Evolutionary conservation across 148 eudicot genomes (phyloP), one percentile per base, ranked within the genome.

Genomic region (Silene latifolia): DNA sequence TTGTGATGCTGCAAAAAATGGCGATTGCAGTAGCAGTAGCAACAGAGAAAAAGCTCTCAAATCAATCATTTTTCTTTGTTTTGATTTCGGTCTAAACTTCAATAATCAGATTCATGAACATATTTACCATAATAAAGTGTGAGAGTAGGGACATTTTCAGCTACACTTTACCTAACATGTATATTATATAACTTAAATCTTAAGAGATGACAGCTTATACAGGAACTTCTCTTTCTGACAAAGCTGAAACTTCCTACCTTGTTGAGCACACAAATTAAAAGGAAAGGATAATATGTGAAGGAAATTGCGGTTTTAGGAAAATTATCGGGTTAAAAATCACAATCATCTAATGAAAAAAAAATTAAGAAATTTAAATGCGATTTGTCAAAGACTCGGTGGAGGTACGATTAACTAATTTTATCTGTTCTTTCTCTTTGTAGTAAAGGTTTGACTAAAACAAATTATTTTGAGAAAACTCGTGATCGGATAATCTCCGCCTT

Each of bases 1-100:
- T 11, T 24, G 48, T 25, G 62, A 54, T 27, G 82, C 51, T 39
- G 48, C 67, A 42, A 27, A 39, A 19, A 57, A 57, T 54, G 76
- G 62, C 4, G 67, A 42, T 18, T 63, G 61, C 32, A 63, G 74
- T 42, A 42, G 71, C 54, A 42, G 20, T 75, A 54, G 69, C 3
- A 64, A 44, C 23, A 75, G 53, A 32, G 29, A 35, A 71, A 75
- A 25, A 20, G 13, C 21, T 35, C 44, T 64, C 35, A 47, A 20
- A 14, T 4, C 44, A 23, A 51, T 71, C 67, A 63, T 75, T 18
- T 27, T 74, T 9, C 14, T 44, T 6, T 27, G 29, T 27, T n/a
- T n/a, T n/a, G n/a, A n/a, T n/a, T n/a, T n/a, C n/a, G n/a, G 29
- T 27, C 29, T 27, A 27, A 27, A 27, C 29, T 27, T 27, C 29